These are phyloP conservation scores for Podospora australis DNA, from an alignment of 495 filamentous ascomycete genomes.

Conservation along the genomic window DNA sequence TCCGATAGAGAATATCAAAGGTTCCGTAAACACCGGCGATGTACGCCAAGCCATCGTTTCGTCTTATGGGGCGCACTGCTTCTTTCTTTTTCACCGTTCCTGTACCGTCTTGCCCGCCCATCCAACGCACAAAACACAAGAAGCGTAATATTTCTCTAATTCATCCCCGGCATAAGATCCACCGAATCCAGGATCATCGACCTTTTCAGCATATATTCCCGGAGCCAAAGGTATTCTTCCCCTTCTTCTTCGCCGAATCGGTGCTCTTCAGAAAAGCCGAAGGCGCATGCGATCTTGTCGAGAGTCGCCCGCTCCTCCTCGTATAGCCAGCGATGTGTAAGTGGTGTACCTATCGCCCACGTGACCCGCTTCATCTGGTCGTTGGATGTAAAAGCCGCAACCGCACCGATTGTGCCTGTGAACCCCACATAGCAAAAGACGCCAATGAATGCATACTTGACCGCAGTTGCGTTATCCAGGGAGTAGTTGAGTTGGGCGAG, in stretches of 20 bases:
- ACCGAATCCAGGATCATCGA: conserved; percentile 86
- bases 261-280: conserved; percentile 79
- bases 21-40: conserved; percentile 12
- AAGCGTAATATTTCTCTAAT: no score
- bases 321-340: conserved; percentile 80
- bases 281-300: conserved; percentile 77
- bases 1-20: conserved; percentile 17
- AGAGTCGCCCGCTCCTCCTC: conserved; percentile 90
- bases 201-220: conserved; percentile 69
- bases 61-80: conserved; percentile 6
- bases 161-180: conserved; percentile 87
- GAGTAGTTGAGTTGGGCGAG: conserved; percentile 57
- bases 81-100: conserved; percentile 6
- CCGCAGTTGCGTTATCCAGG: conserved; percentile 64
- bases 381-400: conserved; percentile 78
- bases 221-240: conserved; percentile 75
- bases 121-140: background rate
- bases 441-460: conserved; percentile 72
- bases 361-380: conserved; percentile 91
- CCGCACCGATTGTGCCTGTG: conserved; percentile 69
- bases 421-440: conserved; percentile 74
- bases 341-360: conserved; percentile 73
- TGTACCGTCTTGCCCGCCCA: background rate
- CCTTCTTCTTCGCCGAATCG: conserved; percentile 86
- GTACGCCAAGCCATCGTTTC: conserved; percentile 14